Base-by-base conservation (phyloP, 768 basidiomycete genomes). In the Mrakia frigida region DNA sequence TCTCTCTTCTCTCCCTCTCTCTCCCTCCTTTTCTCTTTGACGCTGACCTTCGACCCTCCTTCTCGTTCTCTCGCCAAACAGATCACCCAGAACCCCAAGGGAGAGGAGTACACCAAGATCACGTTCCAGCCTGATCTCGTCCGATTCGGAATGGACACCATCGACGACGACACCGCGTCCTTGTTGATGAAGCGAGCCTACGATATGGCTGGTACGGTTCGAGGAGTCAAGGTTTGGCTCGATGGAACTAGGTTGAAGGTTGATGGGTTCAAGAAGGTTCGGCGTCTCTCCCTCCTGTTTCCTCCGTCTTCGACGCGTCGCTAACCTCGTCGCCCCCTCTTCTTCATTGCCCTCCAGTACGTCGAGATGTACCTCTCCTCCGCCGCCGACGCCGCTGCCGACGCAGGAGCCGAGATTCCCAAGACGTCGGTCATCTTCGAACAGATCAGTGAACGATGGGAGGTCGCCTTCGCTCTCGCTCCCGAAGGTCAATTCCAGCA, bases 141-240 rank as follows among this genome's bases (percentile, higher is more conserved):
- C 76, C 90, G 94, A 1, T 99, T 99, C 83, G 92, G 92, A 23
- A 98, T 97, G 94, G 82, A 80, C 74, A 80, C 82, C 4, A 97
- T 99, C 80, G 95, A 98, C 84, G 90, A 90, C 41, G 95, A 98
- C 81, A 95, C 93, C 3, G 87, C 91, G 39, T 88, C 93, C 25
- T 87, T 99, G 35, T 87, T 99, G 41, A 90, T 90, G 83, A 93
- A 94, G 84, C 93, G 97, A 68, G 96, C 96, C 3, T 98, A 93
- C 83, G 97, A 99, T 82, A 88, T 99, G 88, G 93, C 95, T 2
- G 97, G 97, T n/a, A 95, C 94, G 10, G 88, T 93, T 77, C 92
- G 88, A 83, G 91, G 94, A 79, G 87, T 96, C 83, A 98, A 98
- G 83, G 96, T 98, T 33, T 93, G 87, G 82, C 86, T 98, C 77